phyloP scores from a whole-genome alignment of 2,329 filamentous ascomycete species.

The Nothophoma quercina region DNA sequence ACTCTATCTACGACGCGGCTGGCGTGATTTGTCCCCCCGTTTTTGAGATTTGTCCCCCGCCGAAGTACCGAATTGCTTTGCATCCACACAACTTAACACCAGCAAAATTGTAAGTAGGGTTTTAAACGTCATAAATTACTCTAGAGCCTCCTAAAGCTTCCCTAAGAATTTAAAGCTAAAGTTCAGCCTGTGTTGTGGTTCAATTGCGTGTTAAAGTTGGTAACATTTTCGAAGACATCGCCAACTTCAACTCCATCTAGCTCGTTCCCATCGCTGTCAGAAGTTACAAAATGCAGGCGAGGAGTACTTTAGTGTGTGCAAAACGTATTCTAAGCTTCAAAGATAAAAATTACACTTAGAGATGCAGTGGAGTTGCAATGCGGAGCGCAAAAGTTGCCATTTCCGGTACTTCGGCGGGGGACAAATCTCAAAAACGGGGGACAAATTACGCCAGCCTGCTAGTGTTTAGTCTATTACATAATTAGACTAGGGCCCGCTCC shows the following conservation, averaged over 20 bases:
- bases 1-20: no score
- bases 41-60: background rate
- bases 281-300: background rate
- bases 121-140: background rate
- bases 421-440: conserved; percentile 2
- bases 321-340: background rate
- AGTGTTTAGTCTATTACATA: background rate
- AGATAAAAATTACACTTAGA: background rate
- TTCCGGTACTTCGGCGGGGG: conserved; percentile 1
- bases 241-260: background rate
- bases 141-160: background rate
- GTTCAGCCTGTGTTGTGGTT: background rate
- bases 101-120: background rate
- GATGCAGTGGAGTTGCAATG: background rate
- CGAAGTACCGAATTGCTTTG: background rate
- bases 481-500: background rate
- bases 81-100: background rate
- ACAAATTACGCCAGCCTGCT: background rate
- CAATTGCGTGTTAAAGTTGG: background rate
- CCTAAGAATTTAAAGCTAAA: background rate
- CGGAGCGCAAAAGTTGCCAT: background rate
- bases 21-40: background rate
- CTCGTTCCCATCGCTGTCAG: background rate
- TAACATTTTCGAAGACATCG: background rate
- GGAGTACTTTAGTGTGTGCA: background rate